Evolutionary conservation across 1,139 yeast genomes (phyloP), one percentile per base, ranked within the genome.

Genomic region (Spathaspora jeffriesii): DNA sequence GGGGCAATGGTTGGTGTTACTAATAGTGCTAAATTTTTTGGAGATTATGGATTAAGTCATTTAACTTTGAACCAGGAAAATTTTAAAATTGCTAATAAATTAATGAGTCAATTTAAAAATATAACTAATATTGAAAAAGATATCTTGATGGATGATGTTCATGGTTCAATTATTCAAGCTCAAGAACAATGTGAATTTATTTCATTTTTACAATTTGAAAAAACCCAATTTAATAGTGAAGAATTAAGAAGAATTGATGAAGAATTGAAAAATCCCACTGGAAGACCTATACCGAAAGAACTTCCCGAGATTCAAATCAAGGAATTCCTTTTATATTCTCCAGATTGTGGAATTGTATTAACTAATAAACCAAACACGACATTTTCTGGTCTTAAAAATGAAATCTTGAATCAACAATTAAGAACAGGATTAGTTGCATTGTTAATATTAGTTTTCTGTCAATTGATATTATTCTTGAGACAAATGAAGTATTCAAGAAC

Each of bases 341-440:
- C 97, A 0, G 96, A 92, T 61, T 92, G 98, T 69, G 96, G 92
- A 0, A 61, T 85, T 3, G 63, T 78, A 0, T 53, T 88, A 10
- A 63, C 70, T 2, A 56, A 79, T 13, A 68, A 69, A 22, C 50
- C 57, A 6, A 58, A 62, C 4, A 48, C 54, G 2, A 41, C 37
- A 1, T 68, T 80, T n/a, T 55, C 53, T n/a, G 97, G 96, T 0
- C 69, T 78, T 17, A 78, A 82, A 50, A 65, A 70, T 46, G 89
- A 82, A 55, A 72, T 81, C 4, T 73, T 71, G 43, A 68, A 76
- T 43, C 57, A 60, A 21, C 62, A 73, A 44, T 65, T 78, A 30
- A 74, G 80, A 51, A 62, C 61, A n/a, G 71, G 78, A 15, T 65
- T 85, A 18, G 54, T 79, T 1, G 68, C 75, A n/a, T 73, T 81